Percentiles rank a stretch among this genome's conserved stretches.
These are phyloP conservation scores for Phaeosphaeriaceae sp. DNA, from an alignment of 2,329 filamentous ascomycete species.

Conservation along the genomic window DNA sequence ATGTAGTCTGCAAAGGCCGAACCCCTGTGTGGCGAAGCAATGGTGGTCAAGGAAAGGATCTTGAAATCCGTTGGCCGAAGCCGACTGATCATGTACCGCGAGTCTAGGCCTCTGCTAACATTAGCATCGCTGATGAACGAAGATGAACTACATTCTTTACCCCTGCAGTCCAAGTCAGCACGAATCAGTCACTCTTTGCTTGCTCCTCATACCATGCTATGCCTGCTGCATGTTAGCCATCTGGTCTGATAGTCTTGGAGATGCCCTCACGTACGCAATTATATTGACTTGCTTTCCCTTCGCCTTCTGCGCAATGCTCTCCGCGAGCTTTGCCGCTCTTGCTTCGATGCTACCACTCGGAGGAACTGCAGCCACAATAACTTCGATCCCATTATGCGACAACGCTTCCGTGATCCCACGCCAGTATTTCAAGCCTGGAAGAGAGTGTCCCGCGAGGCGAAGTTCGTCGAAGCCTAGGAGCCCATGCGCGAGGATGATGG, in stretches of 20 bases:
- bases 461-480: constrained; percentile 71
- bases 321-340: constrained; percentile 61
- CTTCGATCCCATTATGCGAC: constrained; percentile 62
- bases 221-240: constrained; percentile 48
- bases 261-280: constrained; percentile 60
- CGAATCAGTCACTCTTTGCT: background rate
- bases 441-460: constrained; percentile 58
- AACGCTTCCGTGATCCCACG: constrained; percentile 68
- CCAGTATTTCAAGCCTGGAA: constrained; percentile 70
- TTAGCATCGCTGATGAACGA: constrained; percentile 17
- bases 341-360: constrained; percentile 66
- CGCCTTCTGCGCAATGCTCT: constrained; percentile 61
- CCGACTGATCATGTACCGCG: constrained; percentile 69
- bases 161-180: constrained; percentile 42
- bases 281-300: constrained; percentile 68
- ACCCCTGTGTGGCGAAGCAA: constrained; percentile 67
- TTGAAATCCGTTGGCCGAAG: constrained; percentile 71
- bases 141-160: constrained; percentile 30
- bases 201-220: constrained; percentile 58
- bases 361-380: constrained; percentile 67
- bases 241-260: background rate
- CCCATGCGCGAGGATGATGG: constrained; percentile 70
- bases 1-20: constrained; percentile 69
- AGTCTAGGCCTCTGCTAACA: constrained; percentile 63
- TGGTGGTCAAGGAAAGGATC: constrained; percentile 72